Percentiles rank a stretch among this genome's conserved stretches.
These are phyloP conservation scores for Rhodotorula mucilaginosa DNA, from an alignment of 1,284 basidiomycete genomes.

Conservation along the genomic window DNA sequence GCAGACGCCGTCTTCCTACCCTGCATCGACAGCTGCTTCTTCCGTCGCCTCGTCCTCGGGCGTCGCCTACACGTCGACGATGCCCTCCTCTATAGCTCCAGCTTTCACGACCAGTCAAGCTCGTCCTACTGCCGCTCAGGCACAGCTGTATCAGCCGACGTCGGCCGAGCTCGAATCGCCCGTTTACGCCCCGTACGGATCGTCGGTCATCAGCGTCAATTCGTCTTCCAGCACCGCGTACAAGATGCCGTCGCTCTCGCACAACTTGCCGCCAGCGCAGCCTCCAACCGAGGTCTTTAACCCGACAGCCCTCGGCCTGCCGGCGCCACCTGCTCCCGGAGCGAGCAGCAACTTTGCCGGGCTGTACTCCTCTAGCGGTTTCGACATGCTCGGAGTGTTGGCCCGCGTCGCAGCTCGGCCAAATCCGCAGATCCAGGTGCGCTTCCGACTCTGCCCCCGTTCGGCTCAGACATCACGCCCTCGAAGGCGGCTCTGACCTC, in stretches of 20 bases:
- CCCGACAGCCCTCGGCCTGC: constrained; percentile 37
- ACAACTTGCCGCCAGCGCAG: constrained; percentile 25
- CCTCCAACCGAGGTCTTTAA: constrained; percentile 31
- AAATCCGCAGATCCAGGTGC: constrained; percentile 62
- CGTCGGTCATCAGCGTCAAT: constrained; percentile 44
- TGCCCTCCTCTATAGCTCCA: not conserved
- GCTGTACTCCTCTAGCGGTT: constrained; percentile 81
- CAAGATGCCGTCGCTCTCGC: constrained; percentile 33
- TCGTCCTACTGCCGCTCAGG: not conserved
- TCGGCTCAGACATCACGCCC: no score
- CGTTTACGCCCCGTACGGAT: constrained; percentile 43
- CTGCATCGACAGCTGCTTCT: constrained; percentile 2
- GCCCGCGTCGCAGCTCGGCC: constrained; percentile 71
- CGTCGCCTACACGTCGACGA: not conserved
- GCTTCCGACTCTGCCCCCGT: not conserved
- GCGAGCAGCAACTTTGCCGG: constrained; percentile 45
- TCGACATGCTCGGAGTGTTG: constrained; percentile 81
- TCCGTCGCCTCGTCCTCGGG: constrained; percentile 19
- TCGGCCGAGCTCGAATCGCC: constrained; percentile 27
- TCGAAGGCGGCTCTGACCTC: not conserved
- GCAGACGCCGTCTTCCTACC: not conserved
- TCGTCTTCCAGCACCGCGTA: constrained; percentile 30
- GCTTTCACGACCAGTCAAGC: not conserved
- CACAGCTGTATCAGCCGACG: not conserved
- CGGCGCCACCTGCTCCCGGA: constrained; percentile 31